phyloP scores from a whole-genome alignment of 495 filamentous ascomycete genomes.

The Thozetella sp. region DNA sequence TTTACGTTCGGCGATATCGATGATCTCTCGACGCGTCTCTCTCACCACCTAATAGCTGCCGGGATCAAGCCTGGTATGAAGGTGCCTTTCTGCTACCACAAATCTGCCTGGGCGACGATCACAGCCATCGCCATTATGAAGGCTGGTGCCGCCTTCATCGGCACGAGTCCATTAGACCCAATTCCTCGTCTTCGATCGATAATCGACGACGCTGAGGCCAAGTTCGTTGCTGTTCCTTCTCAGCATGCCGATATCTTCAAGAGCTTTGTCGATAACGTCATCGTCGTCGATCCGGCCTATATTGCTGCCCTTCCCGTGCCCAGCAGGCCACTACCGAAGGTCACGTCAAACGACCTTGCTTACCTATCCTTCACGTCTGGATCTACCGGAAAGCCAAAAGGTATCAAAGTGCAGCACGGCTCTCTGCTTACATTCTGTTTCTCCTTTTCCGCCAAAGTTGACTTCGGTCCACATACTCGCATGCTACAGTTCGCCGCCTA shows the following conservation, averaged over 20 bases:
- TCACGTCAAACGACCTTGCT: not conserved
- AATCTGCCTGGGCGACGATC: constrained; percentile 40
- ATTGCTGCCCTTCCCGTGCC: not conserved
- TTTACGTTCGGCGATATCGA: constrained; percentile 48
- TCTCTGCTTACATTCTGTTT: not conserved
- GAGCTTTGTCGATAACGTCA: not conserved
- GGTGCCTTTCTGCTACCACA: constrained; percentile 57
- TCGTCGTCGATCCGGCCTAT: not conserved
- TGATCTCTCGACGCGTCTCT: constrained; percentile 18
- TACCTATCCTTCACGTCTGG: not conserved
- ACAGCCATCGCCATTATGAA: constrained; percentile 34
- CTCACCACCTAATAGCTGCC: constrained; percentile 24
- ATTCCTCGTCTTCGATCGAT: constrained; percentile 11
- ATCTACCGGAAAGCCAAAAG: constrained; percentile 3
- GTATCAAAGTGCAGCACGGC: constrained; percentile 2
- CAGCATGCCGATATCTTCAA: not conserved
- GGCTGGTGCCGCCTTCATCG: constrained; percentile 32
- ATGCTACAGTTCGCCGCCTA: constrained; percentile 55
- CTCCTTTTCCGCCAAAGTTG: not conserved
- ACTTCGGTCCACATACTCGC: not conserved
- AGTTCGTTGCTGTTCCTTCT: not conserved
- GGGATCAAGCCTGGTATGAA: constrained; percentile 43
- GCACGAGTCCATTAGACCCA: constrained; percentile 18
- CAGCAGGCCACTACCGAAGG: not conserved
- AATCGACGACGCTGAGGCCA: not conserved